phyloP scores from a whole-genome alignment of 1,139 yeast species.

The Pichia sp. region DNA sequence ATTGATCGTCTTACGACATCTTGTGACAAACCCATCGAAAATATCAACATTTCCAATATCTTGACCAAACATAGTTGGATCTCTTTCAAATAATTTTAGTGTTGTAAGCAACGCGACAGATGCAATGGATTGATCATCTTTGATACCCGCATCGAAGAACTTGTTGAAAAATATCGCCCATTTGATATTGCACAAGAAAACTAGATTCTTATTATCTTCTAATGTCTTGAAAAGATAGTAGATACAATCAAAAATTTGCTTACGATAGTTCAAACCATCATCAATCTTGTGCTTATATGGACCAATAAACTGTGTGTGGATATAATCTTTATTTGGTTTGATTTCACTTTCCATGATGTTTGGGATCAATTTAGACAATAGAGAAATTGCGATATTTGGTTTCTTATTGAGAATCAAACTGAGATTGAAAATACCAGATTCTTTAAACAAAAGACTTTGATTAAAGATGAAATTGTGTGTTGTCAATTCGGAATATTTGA shows the following conservation, averaged over 20 bases:
- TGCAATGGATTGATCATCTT: slow-evolving; percentile 46
- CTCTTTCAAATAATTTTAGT: slow-evolving; percentile 33
- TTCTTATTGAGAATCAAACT: slow-evolving; percentile 61
- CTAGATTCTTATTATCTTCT: slow-evolving; percentile 30
- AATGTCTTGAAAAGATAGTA: slow-evolving; percentile 46
- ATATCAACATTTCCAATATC: slow-evolving; percentile 14
- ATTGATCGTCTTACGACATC: slow-evolving; percentile 34
- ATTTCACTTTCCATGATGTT: slow-evolving; percentile 52
- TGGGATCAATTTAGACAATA: slow-evolving; percentile 51
- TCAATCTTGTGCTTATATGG: slow-evolving; percentile 85
- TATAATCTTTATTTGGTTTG: slow-evolving; percentile 52
- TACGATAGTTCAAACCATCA: slow-evolving; percentile 73
- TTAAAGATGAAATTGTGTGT: slow-evolving; percentile 27
- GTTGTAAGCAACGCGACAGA: slow-evolving; percentile 40
- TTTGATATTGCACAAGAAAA: slow-evolving; percentile 29
- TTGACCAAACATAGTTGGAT: slow-evolving; percentile 22
- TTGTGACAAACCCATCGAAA: slow-evolving; percentile 31
- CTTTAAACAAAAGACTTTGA: slow-evolving; percentile 42
- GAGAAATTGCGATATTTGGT: slow-evolving; percentile 49
- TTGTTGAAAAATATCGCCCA: slow-evolving; percentile 31
- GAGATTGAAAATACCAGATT: slow-evolving; percentile 57
- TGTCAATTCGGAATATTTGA: slow-evolving; percentile 25
- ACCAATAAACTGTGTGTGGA: slow-evolving; percentile 76
- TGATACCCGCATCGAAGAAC: slow-evolving; percentile 38
- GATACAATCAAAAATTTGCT: slow-evolving; percentile 69